A percentile compares a stretch with the other conserved stretches of the same genome.
Conservation (phyloP, 768 basidiomycete species). For the Hypsizygus marmoreus region DNA sequence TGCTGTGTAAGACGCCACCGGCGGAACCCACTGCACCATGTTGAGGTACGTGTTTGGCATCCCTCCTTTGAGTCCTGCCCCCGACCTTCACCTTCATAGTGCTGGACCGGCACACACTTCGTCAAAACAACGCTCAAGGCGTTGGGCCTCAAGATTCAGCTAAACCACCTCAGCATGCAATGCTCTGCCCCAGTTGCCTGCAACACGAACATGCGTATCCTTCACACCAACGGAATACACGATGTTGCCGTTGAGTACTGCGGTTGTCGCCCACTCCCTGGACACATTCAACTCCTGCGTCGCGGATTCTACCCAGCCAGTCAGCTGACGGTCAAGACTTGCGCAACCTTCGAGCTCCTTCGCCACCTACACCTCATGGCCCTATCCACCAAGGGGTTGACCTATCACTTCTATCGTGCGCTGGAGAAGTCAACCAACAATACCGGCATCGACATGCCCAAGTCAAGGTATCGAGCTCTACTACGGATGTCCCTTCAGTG, state of each 20-base stretch:
- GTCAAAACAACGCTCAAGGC: conserved; percentile 6
- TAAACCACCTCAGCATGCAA: conserved; percentile 11
- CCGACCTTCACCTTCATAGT: no score
- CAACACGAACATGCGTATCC: no score
- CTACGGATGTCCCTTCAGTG: conserved; percentile 8
- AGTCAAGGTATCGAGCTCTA: conserved; percentile 16
- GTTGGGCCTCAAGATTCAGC: conserved; percentile 15
- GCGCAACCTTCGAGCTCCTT: conserved; percentile 27
- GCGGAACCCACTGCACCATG: background rate
- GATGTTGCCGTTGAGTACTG: conserved; percentile 15
- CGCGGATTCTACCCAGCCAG: conserved; percentile 21
- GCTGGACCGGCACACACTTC: conserved; percentile 14
- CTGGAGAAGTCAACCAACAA: conserved; percentile 27
- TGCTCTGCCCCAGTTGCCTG: conserved; percentile 6
- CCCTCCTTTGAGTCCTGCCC: no score
- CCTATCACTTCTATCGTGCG: conserved; percentile 30
- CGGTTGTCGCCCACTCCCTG: conserved; percentile 2
- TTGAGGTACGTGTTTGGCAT: conserved; percentile 11
- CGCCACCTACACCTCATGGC: conserved; percentile 25
- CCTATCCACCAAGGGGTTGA: conserved; percentile 27
- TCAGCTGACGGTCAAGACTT: conserved; percentile 15
- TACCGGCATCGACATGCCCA: conserved; percentile 14
- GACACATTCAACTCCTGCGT: conserved; percentile 20
- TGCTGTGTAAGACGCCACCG: no score
- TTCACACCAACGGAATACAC: conserved; percentile 22